phyloP scores from a whole-genome alignment of 2,329 filamentous ascomycete genomes.

The Phyllosticta ampelicida region DNA sequence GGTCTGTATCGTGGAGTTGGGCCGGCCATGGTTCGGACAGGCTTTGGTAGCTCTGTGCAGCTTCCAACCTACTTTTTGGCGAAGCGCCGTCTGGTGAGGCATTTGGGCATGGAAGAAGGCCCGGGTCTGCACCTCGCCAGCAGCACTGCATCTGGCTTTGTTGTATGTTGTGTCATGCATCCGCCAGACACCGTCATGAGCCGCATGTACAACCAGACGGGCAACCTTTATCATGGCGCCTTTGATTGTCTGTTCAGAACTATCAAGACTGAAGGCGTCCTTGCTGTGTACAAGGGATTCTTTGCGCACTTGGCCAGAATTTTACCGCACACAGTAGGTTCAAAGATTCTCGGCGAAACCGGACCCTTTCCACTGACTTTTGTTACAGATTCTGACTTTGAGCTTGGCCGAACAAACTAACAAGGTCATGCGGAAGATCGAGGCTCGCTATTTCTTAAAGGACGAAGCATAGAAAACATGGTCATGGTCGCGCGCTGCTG shows the following conservation, averaged over 20 bases:
- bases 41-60: constrained; percentile 91
- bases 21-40: constrained; percentile 91
- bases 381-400: constrained; percentile 66
- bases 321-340: constrained; percentile 69
- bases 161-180: constrained; percentile 97
- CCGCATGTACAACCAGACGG: constrained; percentile 96
- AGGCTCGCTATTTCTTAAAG: constrained; percentile 47
- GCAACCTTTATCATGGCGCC: constrained; percentile 88
- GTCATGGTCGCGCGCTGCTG: not conserved
- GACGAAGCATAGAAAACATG: constrained; percentile 30
- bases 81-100: constrained; percentile 71
- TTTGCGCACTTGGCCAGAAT: constrained; percentile 90
- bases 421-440: constrained; percentile 74
- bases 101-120: constrained; percentile 83
- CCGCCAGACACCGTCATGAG: constrained; percentile 99
- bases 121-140: constrained; percentile 79
- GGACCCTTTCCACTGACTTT: not conserved
- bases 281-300: constrained; percentile 97
- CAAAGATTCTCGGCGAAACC: no score
- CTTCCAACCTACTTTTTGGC: constrained; percentile 97
- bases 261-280: constrained; percentile 75
- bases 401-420: constrained; percentile 95
- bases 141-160: constrained; percentile 83
- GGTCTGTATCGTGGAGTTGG: constrained; percentile 85
- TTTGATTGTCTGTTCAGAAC: constrained; percentile 91